Percentiles rank a stretch among this genome's conserved stretches.
phyloP scores from a whole-genome alignment of 2,329 filamentous ascomycete species.

The Fusarium goolgardi region DNA sequence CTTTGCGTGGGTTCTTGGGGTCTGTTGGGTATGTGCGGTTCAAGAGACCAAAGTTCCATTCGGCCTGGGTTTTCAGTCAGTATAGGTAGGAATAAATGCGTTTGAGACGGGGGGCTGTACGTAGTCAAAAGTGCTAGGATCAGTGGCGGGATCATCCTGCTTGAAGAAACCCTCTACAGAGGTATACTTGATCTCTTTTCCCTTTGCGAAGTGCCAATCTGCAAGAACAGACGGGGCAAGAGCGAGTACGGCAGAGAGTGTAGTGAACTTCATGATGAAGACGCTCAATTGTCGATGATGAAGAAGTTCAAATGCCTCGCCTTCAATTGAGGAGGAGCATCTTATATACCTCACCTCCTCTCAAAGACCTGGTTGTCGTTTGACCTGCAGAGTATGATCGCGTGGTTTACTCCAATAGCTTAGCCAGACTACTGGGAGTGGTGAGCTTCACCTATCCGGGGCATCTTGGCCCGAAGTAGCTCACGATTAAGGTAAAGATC shows the following conservation, averaged over 20 bases:
- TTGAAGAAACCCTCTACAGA: constrained; percentile 72
- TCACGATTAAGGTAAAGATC: constrained; percentile 15
- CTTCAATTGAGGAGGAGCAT: background rate
- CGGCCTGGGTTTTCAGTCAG: constrained; percentile 56
- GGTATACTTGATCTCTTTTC: constrained; percentile 66
- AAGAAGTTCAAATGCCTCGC: background rate
- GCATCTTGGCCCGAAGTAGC: constrained; percentile 31
- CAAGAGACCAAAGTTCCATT: constrained; percentile 73
- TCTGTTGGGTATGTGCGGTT: constrained; percentile 71
- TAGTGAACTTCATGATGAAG: constrained; percentile 50
- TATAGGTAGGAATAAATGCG: background rate
- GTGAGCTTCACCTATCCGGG: constrained; percentile 12
- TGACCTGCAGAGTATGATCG: constrained; percentile 26
- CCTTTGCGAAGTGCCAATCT: constrained; percentile 49
- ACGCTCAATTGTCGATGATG: background rate
- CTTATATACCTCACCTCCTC: constrained; percentile 23
- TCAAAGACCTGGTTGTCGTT: background rate
- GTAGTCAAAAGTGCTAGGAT: constrained; percentile 71
- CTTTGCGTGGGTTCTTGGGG: constrained; percentile 49
- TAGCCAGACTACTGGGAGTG: background rate
- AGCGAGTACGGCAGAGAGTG: constrained; percentile 47
- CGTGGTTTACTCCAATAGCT: constrained; percentile 11
- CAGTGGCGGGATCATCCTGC: constrained; percentile 69
- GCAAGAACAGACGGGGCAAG: constrained; percentile 47
- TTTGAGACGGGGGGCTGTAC: constrained; percentile 54